Percentiles rank a stretch among this genome's conserved stretches.
Evolutionary conservation across 768 basidiomycete species (phyloP).

Genomic region (Tricholoma flavovirens): DNA sequence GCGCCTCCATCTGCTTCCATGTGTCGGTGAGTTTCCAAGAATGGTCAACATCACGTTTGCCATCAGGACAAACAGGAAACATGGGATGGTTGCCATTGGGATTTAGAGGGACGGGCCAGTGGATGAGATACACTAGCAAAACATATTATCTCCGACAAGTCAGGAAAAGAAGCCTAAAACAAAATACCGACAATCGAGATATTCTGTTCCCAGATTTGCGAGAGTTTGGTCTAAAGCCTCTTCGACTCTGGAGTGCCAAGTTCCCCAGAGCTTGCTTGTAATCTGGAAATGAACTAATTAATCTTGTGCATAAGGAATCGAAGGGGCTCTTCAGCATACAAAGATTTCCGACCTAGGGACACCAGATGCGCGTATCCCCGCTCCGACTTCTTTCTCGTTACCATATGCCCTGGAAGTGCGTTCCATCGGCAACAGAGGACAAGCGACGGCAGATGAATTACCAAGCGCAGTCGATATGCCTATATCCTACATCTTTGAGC

Average conservation of each 20-base stretch:
- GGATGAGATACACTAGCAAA: slow-evolving; percentile 55
- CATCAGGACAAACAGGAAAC: slow-evolving; percentile 55
- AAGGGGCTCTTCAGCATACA: slow-evolving; percentile 10
- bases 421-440: background rate
- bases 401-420: slow-evolving; percentile 45
- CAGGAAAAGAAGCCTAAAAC: slow-evolving; percentile 12
- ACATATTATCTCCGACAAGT: slow-evolving; percentile 7
- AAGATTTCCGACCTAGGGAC: slow-evolving; percentile 65
- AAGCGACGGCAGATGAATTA: slow-evolving; percentile 8
- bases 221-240: slow-evolving; percentile 72
- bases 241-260: slow-evolving; percentile 67
- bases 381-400: slow-evolving; percentile 81
- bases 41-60: slow-evolving; percentile 62
- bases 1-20: slow-evolving; percentile 79
- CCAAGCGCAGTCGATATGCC: slow-evolving; percentile 70
- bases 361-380: slow-evolving; percentile 72
- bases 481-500: slow-evolving; percentile 68
- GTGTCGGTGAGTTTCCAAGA: slow-evolving; percentile 66
- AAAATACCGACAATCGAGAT: slow-evolving; percentile 64
- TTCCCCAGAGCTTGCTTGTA: slow-evolving; percentile 67
- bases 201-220: slow-evolving; percentile 73
- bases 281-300: slow-evolving; percentile 33
- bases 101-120: slow-evolving; percentile 79
- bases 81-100: slow-evolving; percentile 58
- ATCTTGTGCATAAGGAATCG: background rate